Conservation (phyloP, 352 stramenopile species). For the Pythium oligandrum region DNA sequence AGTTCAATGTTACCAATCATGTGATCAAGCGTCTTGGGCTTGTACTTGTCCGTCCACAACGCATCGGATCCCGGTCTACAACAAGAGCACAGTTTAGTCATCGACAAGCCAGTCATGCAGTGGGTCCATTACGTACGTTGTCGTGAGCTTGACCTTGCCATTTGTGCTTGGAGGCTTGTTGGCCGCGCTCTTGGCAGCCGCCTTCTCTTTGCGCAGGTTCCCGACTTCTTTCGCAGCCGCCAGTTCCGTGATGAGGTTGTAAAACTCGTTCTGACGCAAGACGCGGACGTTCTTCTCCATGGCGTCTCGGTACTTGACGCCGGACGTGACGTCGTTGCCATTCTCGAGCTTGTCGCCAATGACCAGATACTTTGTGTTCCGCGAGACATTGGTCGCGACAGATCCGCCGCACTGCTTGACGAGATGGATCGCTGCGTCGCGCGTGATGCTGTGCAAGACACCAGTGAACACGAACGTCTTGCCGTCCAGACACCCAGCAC, state of each 20-base stretch:
- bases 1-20: slow-evolving; percentile 94
- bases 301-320: slow-evolving; percentile 90
- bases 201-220: slow-evolving; percentile 55
- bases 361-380: slow-evolving; percentile 76
- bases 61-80: slow-evolving; percentile 25
- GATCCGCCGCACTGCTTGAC: slow-evolving; percentile 75
- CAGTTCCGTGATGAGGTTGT: slow-evolving; percentile 76
- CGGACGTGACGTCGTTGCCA: slow-evolving; percentile 43
- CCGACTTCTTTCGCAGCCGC: slow-evolving; percentile 60
- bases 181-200: slow-evolving; percentile 42
- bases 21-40: slow-evolving; percentile 84
- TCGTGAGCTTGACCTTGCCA: slow-evolving; percentile 45
- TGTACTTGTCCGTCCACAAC: slow-evolving; percentile 97
- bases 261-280: slow-evolving; percentile 84
- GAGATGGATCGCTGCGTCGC: slow-evolving; percentile 65
- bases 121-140: background rate
- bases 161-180: slow-evolving; percentile 33
- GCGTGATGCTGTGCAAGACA: slow-evolving; percentile 47
- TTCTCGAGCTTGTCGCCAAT: slow-evolving; percentile 62
- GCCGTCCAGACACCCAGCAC: slow-evolving; percentile 62
- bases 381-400: slow-evolving; percentile 55
- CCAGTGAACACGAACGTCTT: slow-evolving; percentile 78
- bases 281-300: slow-evolving; percentile 79
- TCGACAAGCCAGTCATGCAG: slow-evolving; percentile 1
- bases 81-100: no score